Evolutionary conservation across 2,329 filamentous ascomycete species (phyloP), one percentile per base, ranked within the genome.

Genomic region (Elsinoe ampelina): DNA sequence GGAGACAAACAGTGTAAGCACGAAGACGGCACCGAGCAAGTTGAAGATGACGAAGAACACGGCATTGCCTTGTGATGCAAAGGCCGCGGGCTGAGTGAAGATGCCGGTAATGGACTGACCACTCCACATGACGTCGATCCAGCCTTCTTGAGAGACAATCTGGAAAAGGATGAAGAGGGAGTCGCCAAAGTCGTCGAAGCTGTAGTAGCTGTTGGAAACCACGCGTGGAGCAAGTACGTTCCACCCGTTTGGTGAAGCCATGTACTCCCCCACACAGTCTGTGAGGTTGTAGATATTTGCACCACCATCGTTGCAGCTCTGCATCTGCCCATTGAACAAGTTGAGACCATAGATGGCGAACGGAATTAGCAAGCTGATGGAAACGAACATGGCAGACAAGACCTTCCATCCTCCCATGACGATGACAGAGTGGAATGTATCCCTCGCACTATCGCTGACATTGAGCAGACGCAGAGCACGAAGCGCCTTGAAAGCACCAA

Each of bases 91-190:
- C 66, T 97, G 93, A 26, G 78, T 76, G 59, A 84, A 87, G 32
- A 77, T 75, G 1, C 87, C 89, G 1, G 85, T 91, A 62, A 97
- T 93, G 32, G 83, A 82, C 74, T 95, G 87, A 1, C 85, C 86
- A 34, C 82, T 80, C 75, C 87, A 91, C 68, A 93, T 88, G n/a
- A 95, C 89, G 68, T 95, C 90, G 10, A 85, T 84, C 93, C 95
- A 98, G 34, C 93, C 93, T 77, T 98, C 95, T 71, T 98, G 93
- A 54, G 92, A 97, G 41, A 97, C 92, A 71, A 98, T 96, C 70
- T 97, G 91, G 74, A 96, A 98, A 59, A 98, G 86, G 60, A 95
- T 95, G 74, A 97, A 97, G 34, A 98, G 78, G 0, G 92, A 87
- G 55, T 88, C 82, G n/a, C 86, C 88, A 65, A 98, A 98, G 67